phyloP scores from a whole-genome alignment of 73 alveolate genomes.

The Paramecium bursaria region DNA sequence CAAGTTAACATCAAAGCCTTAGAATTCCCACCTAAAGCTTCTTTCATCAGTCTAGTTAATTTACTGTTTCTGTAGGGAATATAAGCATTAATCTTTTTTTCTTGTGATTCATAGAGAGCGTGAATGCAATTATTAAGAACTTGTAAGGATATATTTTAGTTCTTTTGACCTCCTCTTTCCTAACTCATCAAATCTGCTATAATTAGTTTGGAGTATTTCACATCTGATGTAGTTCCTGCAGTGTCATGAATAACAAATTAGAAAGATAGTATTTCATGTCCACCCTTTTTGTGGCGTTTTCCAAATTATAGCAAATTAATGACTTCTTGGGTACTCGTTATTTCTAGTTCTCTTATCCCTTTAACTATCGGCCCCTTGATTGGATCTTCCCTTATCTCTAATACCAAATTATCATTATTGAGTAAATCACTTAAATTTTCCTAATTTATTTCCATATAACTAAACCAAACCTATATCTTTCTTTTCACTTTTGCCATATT shows the following conservation, averaged over 20 bases:
- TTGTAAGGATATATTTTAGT: not conserved
- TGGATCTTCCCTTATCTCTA: conserved; percentile 36
- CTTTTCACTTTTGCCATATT: not conserved
- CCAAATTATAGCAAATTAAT: conserved; percentile 39
- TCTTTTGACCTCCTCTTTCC: conserved; percentile 48
- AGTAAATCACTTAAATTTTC: conserved; percentile 37
- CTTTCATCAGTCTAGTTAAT: conserved; percentile 30
- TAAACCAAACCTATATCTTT: not conserved
- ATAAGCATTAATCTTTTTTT: conserved; percentile 19
- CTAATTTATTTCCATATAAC: conserved; percentile 19
- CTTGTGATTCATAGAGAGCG: not conserved
- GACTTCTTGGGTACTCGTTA: conserved; percentile 24
- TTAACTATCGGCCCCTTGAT: not conserved
- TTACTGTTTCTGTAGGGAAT: conserved; percentile 55
- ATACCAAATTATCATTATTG: not conserved
- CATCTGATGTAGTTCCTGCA: not conserved
- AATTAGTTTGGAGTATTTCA: conserved; percentile 15
- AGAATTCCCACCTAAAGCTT: conserved; percentile 91
- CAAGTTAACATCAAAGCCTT: conserved; percentile 85
- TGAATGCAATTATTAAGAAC: conserved; percentile 30
- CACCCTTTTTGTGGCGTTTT: not conserved
- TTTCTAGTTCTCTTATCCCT: conserved; percentile 43
- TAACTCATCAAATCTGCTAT: conserved; percentile 8
- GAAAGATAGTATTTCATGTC: conserved; percentile 23
- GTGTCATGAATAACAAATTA: not conserved